A percentile compares a stretch with the other conserved stretches of the same genome.
These are phyloP conservation scores for Themeda triandra DNA, from an alignment of 176 grass and related monocot genomes.

Conservation along the genomic window DNA sequence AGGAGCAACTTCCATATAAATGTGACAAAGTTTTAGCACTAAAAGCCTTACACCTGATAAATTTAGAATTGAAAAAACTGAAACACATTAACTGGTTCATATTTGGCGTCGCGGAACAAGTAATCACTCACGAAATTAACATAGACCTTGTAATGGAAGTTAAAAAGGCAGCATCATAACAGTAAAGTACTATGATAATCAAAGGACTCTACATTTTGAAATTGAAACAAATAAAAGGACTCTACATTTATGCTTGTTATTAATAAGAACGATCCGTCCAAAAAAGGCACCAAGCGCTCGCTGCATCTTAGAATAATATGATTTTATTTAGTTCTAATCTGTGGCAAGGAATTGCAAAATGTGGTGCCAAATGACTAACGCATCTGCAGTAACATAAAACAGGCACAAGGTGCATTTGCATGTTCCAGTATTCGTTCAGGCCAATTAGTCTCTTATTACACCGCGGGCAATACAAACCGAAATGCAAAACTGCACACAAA, in stretches of 20 bases:
- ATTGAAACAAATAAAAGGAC: neutral
- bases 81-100: neutral
- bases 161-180: neutral
- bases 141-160: neutral
- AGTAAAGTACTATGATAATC: neutral
- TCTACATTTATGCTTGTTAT: neutral
- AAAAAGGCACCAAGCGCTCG: neutral
- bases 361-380: neutral
- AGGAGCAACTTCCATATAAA: neutral
- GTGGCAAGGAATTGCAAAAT: neutral
- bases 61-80: neutral
- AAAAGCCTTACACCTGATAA: neutral
- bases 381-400: conserved; percentile 3
- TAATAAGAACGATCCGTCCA: neutral
- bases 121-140: neutral
- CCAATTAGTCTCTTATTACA: neutral
- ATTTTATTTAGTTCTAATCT: neutral
- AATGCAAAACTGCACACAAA: neutral
- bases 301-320: neutral
- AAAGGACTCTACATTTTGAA: no score
- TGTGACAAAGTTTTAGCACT: neutral
- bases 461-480: neutral
- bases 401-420: neutral
- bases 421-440: neutral
- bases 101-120: neutral